Conservation (phyloP, 2,329 filamentous ascomycete species). For the Fusarium nisikadoi region DNA sequence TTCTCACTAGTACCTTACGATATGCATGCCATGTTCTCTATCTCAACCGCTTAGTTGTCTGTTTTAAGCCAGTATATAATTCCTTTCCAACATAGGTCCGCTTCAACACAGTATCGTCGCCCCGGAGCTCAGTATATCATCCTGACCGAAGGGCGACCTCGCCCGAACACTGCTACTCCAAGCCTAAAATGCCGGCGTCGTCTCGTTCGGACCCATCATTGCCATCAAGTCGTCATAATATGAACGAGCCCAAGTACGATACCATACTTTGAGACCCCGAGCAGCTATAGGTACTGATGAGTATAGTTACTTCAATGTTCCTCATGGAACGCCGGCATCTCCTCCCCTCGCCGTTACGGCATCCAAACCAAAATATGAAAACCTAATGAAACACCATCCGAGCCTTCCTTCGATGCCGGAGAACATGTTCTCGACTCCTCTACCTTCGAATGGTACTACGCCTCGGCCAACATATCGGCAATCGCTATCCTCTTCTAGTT, state of each 20-base stretch:
- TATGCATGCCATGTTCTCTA: neutral
- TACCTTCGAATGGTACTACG: neutral
- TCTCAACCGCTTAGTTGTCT: neutral
- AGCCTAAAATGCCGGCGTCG: conserved; percentile 31
- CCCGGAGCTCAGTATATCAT: neutral
- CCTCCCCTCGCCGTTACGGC: conserved; percentile 18
- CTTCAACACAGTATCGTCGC: neutral
- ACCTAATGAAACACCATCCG: conserved; percentile 29
- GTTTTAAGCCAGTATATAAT: neutral
- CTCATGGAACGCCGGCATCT: conserved; percentile 28
- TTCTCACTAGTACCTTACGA: neutral
- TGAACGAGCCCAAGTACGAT: conserved; percentile 43
- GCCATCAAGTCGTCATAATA: conserved; percentile 3
- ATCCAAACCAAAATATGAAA: conserved; percentile 14
- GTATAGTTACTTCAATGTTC: conserved; percentile 49
- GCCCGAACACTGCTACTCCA: neutral
- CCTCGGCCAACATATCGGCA: neutral
- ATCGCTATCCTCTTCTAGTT: conserved; percentile 29
- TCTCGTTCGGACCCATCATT: conserved; percentile 29
- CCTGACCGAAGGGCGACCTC: neutral
- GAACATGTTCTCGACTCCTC: conserved; percentile 8
- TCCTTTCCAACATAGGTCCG: neutral
- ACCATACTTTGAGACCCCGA: accelerated
- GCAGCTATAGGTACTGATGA: neutral
- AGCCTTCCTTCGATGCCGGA: conserved; percentile 28